Conservation (phyloP, 2,329 filamentous ascomycete genomes). For the Zymoseptoria passerinii region DNA sequence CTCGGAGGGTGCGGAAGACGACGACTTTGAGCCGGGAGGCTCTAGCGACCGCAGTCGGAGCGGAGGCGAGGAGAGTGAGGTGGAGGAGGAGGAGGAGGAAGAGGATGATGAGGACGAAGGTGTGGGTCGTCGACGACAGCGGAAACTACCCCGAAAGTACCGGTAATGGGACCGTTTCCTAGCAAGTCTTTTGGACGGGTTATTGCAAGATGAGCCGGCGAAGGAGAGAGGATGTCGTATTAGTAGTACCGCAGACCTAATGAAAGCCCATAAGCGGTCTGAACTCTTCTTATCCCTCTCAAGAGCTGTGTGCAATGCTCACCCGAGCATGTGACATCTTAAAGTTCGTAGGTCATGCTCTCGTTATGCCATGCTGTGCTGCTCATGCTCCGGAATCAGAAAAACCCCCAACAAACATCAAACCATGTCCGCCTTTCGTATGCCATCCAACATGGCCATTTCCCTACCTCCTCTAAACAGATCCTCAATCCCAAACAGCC, state of each 20-base stretch:
- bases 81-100: slow-evolving; percentile 6
- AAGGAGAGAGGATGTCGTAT: no score
- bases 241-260: no score
- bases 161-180: no score
- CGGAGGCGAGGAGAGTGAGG: neutral
- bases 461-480: neutral
- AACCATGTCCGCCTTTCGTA: neutral
- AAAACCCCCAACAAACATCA: neutral
- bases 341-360: neutral
- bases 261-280: no score
- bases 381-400: neutral
- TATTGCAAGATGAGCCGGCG: no score
- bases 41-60: neutral
- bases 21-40: slow-evolving; percentile 11
- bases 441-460: neutral
- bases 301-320: no score
- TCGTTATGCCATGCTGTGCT: neutral
- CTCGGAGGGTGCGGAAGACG: slow-evolving; percentile 4
- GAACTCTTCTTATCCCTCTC: no score
- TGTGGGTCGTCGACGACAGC: neutral
- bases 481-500: neutral
- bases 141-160: neutral
- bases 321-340: no score
- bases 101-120: slow-evolving; percentile 1
- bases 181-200: no score